Evolutionary conservation across 495 filamentous ascomycete species (phyloP).

Genomic region (Talaromyces thailandensis): DNA sequence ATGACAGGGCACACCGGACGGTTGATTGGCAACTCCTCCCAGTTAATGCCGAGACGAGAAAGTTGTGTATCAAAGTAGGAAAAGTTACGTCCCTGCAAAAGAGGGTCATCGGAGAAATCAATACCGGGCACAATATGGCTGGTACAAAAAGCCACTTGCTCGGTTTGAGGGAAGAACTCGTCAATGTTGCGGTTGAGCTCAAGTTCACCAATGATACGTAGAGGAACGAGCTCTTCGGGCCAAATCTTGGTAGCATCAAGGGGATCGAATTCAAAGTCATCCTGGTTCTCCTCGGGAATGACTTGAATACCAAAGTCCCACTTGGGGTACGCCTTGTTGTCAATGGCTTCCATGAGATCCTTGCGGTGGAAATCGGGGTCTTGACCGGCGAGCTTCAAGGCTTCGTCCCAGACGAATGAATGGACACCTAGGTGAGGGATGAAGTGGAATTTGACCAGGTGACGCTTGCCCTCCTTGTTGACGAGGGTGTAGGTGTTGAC

Average conservation of each 20-base stretch:
- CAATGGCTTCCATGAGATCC: constrained; percentile 75
- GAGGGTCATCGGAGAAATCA: constrained; percentile 76
- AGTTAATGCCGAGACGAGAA: constrained; percentile 73
- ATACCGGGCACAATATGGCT: constrained; percentile 80
- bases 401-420: constrained; percentile 84
- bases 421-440: constrained; percentile 73
- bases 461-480: constrained; percentile 60
- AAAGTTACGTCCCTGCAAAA: constrained; percentile 79
- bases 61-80: constrained; percentile 85
- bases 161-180: constrained; percentile 80
- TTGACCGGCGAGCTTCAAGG: constrained; percentile 69
- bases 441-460: constrained; percentile 79
- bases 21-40: constrained; percentile 82
- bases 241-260: constrained; percentile 89
- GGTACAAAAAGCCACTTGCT: constrained; percentile 78
- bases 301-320: constrained; percentile 82
- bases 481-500: constrained; percentile 74
- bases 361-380: constrained; percentile 86
- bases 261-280: constrained; percentile 86
- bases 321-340: constrained; percentile 57
- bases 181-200: constrained; percentile 77
- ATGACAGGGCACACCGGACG: constrained; percentile 66
- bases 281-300: constrained; percentile 58
- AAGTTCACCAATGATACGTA: constrained; percentile 72
- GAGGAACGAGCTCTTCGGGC: constrained; percentile 76